These are phyloP conservation scores for Peronospora tabacina DNA, from an alignment of 352 stramenopile species.

Conservation along the genomic window DNA sequence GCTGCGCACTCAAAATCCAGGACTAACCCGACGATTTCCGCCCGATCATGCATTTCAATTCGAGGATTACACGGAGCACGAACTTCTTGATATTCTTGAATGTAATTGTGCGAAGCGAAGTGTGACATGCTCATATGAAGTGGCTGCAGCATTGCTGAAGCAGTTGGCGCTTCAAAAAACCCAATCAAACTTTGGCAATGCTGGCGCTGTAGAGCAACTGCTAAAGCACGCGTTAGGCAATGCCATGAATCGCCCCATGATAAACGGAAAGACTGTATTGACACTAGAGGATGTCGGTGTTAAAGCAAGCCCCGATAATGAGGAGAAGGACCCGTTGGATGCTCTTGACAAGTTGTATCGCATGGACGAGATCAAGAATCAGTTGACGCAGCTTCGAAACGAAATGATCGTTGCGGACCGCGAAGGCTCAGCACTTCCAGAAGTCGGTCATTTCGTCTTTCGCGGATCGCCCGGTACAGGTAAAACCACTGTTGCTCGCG, in stretches of 20 bases:
- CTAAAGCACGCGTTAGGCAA: constrained; percentile 68
- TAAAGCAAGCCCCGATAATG: background rate
- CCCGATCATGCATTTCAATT: constrained; percentile 87
- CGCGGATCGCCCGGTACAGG: constrained; percentile 82
- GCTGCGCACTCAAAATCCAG: constrained; percentile 84
- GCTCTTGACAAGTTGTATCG: constrained; percentile 47
- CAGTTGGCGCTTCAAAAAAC: constrained; percentile 56
- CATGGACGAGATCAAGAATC: constrained; percentile 50
- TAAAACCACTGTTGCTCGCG: constrained; percentile 87
- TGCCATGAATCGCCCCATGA: constrained; percentile 40
- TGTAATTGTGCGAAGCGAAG: constrained; percentile 43
- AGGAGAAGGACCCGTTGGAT: constrained; percentile 34
- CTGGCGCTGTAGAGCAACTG: constrained; percentile 76
- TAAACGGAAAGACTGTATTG: constrained; percentile 33
- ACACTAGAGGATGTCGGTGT: constrained; percentile 49
- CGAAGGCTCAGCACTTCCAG: constrained; percentile 47
- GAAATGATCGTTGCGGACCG: constrained; percentile 56
- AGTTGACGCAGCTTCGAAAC: constrained; percentile 49
- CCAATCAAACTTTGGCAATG: constrained; percentile 87
- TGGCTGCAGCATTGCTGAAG: constrained; percentile 45
- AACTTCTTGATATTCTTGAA: constrained; percentile 72
- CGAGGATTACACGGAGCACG: constrained; percentile 86
- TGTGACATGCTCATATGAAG: constrained; percentile 42
- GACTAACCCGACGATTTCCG: constrained; percentile 81
- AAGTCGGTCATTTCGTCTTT: constrained; percentile 84